Evolutionary conservation across 1,284 basidiomycete species (phyloP), one percentile per base, ranked within the genome.

Genomic region (Microbotryum scabiosae): DNA sequence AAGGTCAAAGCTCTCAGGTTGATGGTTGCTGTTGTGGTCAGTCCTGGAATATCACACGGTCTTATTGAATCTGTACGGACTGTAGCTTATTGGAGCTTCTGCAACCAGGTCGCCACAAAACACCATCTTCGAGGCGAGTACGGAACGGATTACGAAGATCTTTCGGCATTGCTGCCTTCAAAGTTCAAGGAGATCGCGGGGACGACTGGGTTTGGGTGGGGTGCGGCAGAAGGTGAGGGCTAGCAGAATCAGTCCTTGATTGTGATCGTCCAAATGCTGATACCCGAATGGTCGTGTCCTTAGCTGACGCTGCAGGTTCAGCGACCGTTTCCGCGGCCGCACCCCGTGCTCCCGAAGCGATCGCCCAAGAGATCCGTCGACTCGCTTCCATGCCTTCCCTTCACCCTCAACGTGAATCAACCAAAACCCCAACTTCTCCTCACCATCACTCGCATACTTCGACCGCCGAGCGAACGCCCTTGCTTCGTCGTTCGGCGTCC

Each of bases 121-220:
- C 69, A 70, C 36, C 72, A 73, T 32, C 64, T 73, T 14, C 51
- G 72, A 2, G 55, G 65, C 18, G 71, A 73, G 57, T 73, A 70
- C 51, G 72, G 71, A 2, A 60, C 56, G 3, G 71, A 73, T n/a
- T 71, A 69, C 56, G 69, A 70, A 20, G 71, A 71, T 61, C 56
- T 62, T 50, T 30, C 48, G 25, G 59, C 54, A 28, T 41, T 65
- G 21, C 46, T 60, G 62, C 54, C 63, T 4, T 30, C 30, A 18
- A 53, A 59, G 23, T 61, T 64, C 44, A 20, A 30, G 5, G 21
- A 51, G 3, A 23, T 57, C 46, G 59, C 59, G 2, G 12, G 48
- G 8, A 53, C 50, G 41, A 52, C 58, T 21, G 55, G 61, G 14
- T 57, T 65, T 51, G 52, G 60, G 51, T 60, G 56, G 26, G 61